These are phyloP conservation scores for Poa annua DNA, from an alignment of 176 grass and related monocot species.

Conservation along the genomic window DNA sequence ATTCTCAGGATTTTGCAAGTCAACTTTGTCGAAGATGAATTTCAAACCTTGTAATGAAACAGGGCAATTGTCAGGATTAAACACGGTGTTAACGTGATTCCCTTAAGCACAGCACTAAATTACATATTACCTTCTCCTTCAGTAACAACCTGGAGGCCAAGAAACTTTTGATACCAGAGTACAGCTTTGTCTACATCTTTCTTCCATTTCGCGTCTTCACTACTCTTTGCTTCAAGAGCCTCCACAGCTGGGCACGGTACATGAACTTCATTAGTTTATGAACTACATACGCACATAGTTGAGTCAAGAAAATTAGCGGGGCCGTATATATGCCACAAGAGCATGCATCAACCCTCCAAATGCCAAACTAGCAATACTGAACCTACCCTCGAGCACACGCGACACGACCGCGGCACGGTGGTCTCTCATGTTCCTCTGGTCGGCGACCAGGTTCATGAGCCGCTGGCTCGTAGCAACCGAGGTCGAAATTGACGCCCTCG, in stretches of 20 bases:
- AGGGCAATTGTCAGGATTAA: conserved; percentile 22
- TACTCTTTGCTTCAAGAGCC: conserved; percentile 46
- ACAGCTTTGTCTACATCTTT: conserved; percentile 45
- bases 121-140: conserved; percentile 43
- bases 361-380: background rate
- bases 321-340: background rate
- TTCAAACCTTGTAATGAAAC: conserved; percentile 55
- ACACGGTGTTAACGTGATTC: background rate
- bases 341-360: background rate
- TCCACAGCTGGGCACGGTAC: conserved; percentile 43
- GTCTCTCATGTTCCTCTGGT: conserved; percentile 42
- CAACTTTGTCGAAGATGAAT: conserved; percentile 82
- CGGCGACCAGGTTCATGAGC: conserved; percentile 36
- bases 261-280: conserved; percentile 17
- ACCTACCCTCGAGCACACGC: conserved; percentile 47
- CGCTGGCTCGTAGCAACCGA: conserved; percentile 27
- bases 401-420: conserved; percentile 38
- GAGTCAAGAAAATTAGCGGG: conserved; percentile 6
- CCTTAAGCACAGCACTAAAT: background rate
- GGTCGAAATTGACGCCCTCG: conserved; percentile 37
- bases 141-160: conserved; percentile 56
- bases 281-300: background rate
- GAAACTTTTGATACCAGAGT: conserved; percentile 58
- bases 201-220: conserved; percentile 22
- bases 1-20: conserved; percentile 49